Conservation (phyloP, 306 rosid genomes). For the Inga laurina region DNA sequence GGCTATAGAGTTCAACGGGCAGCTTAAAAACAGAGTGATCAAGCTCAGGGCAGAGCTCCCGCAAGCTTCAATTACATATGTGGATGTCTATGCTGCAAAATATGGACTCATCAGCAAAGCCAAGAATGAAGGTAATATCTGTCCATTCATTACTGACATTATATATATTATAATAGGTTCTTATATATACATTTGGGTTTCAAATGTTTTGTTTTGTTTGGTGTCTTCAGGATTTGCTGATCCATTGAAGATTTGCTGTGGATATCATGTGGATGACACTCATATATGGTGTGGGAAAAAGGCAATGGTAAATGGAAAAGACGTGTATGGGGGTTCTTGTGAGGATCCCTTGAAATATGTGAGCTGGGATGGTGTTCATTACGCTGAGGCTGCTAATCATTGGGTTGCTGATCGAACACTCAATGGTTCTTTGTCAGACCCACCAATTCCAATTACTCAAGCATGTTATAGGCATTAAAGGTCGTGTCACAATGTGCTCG, state of each 20-base stretch:
- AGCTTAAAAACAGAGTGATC: slow-evolving; percentile 62
- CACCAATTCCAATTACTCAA: slow-evolving; percentile 64
- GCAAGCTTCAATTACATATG: slow-evolving; percentile 81
- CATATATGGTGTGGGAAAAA: slow-evolving; percentile 83
- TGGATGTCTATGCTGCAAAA: slow-evolving; percentile 81
- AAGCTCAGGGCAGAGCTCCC: slow-evolving; percentile 79
- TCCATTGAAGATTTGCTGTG: slow-evolving; percentile 82
- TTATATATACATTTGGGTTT: neutral
- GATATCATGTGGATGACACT: slow-evolving; percentile 78
- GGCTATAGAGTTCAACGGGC: slow-evolving; percentile 66
- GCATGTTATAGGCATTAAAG: slow-evolving; percentile 60
- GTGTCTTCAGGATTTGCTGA: slow-evolving; percentile 63
- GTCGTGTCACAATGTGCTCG: neutral
- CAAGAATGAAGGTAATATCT: slow-evolving; percentile 61
- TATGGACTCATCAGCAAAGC: slow-evolving; percentile 73
- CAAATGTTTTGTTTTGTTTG: neutral
- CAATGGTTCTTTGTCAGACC: slow-evolving; percentile 64
- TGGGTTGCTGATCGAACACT: slow-evolving; percentile 72
- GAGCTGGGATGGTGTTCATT: slow-evolving; percentile 93
- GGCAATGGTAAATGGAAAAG: slow-evolving; percentile 56
- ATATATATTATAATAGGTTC: neutral
- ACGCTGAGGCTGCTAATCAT: slow-evolving; percentile 79
- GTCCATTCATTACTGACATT: neutral
- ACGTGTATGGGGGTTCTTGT: slow-evolving; percentile 74
- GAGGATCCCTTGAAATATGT: slow-evolving; percentile 47